Evolutionary conservation across 2,329 filamentous ascomycete species (phyloP).

Genomic region (Botrytis fragariae): DNA sequence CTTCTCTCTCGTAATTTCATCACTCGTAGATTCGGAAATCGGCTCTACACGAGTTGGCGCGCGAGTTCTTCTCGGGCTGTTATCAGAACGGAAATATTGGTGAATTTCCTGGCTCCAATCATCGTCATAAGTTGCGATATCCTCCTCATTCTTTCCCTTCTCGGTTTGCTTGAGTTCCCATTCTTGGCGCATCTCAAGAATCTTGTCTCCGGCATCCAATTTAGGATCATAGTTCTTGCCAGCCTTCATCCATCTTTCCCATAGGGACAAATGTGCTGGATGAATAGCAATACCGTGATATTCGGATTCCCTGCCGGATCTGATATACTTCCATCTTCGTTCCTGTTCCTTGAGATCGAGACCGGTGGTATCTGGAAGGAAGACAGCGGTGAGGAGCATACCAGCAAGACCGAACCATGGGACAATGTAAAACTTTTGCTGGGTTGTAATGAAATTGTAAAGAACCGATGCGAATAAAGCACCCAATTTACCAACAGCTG

Average conservation of each 20-base stretch:
- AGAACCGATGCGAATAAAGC: conserved; percentile 83
- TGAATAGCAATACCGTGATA: conserved; percentile 95
- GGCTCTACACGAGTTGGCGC: neutral
- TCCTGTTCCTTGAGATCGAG: conserved; percentile 97
- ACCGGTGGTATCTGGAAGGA: conserved; percentile 94
- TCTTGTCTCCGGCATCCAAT: conserved; percentile 78
- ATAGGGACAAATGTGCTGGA: conserved; percentile 80
- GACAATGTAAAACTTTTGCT: conserved; percentile 85
- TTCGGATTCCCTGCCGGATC: conserved; percentile 70
- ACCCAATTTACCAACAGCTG: conserved; percentile 83
- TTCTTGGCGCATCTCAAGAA: conserved; percentile 72
- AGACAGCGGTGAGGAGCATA: conserved; percentile 77
- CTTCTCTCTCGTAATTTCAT: conserved; percentile 15
- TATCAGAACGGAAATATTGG: conserved; percentile 28
- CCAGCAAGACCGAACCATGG: conserved; percentile 93
- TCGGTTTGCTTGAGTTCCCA: conserved; percentile 57
- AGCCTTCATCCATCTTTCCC: conserved; percentile 77
- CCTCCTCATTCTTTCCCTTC: conserved; percentile 32
- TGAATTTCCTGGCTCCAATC: conserved; percentile 32
- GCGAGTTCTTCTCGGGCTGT: conserved; percentile 6
- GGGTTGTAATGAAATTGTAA: conserved; percentile 89
- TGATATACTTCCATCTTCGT: conserved; percentile 86
- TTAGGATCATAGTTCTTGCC: conserved; percentile 82
- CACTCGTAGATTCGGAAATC: conserved; percentile 2
- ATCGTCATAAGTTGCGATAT: conserved; percentile 23